Evolutionary conservation across 768 basidiomycete species (phyloP), one percentile per base, ranked within the genome.

Genomic region (Rhodosporidiobolus odoratus): DNA sequence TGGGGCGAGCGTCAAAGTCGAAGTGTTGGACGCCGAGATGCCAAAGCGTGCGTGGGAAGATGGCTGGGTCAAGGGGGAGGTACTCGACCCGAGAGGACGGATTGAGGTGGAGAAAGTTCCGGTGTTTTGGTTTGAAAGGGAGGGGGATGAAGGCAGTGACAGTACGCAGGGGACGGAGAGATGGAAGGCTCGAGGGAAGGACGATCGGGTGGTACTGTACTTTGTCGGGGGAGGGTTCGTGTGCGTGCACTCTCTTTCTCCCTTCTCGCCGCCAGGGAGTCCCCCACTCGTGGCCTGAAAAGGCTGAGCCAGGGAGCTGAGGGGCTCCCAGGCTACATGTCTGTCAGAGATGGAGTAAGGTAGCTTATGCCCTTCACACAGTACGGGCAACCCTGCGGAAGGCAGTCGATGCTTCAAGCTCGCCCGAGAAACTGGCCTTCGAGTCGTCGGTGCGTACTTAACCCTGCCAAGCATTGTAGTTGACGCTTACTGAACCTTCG

Each of bases 161-260:
- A 17, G 2, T 34, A 8, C 52, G 4, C 21, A 41, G 9, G 60
- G 27, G 15, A 40, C 23, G 25, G 41, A 34, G 8, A 15, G 50
- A 41, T 58, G 57, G 62, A 54, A n/a, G 37, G n/a, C 66, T 19
- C 21, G 62, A 4, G 13, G 53, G 6, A 47, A 54, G 4, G 12
- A 47, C 4, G 72, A 67, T 35, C 50, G 71, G 27, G 54, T 65
- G 0, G 48, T 76, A 0, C 30, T 76, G n/a, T 76, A 76, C 63
- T 52, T 73, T 34, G 71, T 75, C 38, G 75, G 75, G 1, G 75
- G 75, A 6, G 75, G 72, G 3, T 74, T 66, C 30, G 63, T 68
- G 23, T 62, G 61, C 17, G 72, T 53, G 32, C 35, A 13, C 38
- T 12, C 52, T 23, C 37, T 12, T 30, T 37, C 25, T 37, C 4